Conservation (phyloP, 2,329 filamentous ascomycete species). For the Xylaria sp. region DNA sequence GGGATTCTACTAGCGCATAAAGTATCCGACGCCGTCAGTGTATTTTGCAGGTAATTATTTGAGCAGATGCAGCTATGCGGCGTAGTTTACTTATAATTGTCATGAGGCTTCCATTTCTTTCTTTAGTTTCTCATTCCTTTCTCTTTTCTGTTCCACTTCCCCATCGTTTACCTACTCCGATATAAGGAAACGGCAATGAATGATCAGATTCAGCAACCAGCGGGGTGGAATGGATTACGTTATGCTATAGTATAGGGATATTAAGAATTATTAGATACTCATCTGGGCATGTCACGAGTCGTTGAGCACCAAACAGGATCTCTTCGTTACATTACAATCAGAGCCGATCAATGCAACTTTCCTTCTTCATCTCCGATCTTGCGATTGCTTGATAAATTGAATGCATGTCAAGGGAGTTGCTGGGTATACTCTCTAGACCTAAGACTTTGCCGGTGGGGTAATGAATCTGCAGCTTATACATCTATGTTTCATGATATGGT, state of each 20-base stretch:
- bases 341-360: too few species aligned
- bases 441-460: not conserved
- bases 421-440: too few species aligned
- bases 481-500: too few species aligned
- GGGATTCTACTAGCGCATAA: constrained; percentile 4
- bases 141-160: not conserved
- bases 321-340: too few species aligned
- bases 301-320: too few species aligned
- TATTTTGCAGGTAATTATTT: not conserved
- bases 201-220: too few species aligned
- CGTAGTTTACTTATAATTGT: not conserved
- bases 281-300: too few species aligned
- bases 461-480: too few species aligned
- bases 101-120: not conserved
- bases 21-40: not conserved
- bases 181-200: not conserved
- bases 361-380: too few species aligned
- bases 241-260: too few species aligned
- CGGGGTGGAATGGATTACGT: not conserved
- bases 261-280: too few species aligned
- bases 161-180: not conserved
- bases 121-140: not conserved
- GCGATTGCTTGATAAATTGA: too few species aligned
- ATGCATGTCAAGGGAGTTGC: not conserved
- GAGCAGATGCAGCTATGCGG: not conserved